Evolutionary conservation across 371 early-diverging fungal species (phyloP).

Genomic region (Chytridiales sp.): DNA sequence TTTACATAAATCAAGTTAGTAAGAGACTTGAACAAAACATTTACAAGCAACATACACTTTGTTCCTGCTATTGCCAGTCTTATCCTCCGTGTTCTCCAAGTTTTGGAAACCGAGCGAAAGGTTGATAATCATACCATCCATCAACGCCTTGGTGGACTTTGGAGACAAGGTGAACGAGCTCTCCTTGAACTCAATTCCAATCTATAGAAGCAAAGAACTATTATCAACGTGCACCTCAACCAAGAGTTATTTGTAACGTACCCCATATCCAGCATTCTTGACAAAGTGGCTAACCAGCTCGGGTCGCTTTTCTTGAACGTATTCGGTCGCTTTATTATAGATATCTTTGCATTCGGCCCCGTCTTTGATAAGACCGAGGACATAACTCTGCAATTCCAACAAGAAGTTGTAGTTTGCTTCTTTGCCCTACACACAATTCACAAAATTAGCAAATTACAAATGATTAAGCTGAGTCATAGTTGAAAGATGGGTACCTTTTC

Average conservation of each 20-base stretch:
- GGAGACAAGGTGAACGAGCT: constrained; percentile 68
- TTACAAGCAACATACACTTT: constrained; percentile 49
- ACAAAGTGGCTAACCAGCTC: constrained; percentile 81
- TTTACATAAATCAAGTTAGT: neutral
- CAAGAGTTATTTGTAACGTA: constrained; percentile 27
- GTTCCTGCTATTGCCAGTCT: constrained; percentile 63
- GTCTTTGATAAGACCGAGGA: constrained; percentile 68
- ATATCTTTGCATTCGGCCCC: constrained; percentile 77
- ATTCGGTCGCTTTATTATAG: constrained; percentile 66
- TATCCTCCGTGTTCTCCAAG: constrained; percentile 62
- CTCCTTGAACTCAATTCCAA: constrained; percentile 95
- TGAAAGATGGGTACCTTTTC: constrained; percentile 49
- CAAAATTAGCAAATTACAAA: constrained; percentile 5
- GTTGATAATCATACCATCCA: constrained; percentile 83
- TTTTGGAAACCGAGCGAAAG: constrained; percentile 85
- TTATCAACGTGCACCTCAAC: neutral
- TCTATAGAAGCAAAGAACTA: constrained; percentile 37
- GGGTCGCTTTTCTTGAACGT: constrained; percentile 74
- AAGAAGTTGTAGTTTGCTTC: constrained; percentile 91
- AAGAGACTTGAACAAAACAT: neutral
- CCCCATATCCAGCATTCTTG: constrained; percentile 86
- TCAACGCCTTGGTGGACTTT: constrained; percentile 68
- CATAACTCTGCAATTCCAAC: constrained; percentile 75
- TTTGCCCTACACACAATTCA: constrained; percentile 53
- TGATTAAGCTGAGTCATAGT: neutral